Evolutionary conservation across 192 early-diverging fungal genomes (phyloP), one percentile per base, ranked within the genome.

Genomic region (Podila epicladia): DNA sequence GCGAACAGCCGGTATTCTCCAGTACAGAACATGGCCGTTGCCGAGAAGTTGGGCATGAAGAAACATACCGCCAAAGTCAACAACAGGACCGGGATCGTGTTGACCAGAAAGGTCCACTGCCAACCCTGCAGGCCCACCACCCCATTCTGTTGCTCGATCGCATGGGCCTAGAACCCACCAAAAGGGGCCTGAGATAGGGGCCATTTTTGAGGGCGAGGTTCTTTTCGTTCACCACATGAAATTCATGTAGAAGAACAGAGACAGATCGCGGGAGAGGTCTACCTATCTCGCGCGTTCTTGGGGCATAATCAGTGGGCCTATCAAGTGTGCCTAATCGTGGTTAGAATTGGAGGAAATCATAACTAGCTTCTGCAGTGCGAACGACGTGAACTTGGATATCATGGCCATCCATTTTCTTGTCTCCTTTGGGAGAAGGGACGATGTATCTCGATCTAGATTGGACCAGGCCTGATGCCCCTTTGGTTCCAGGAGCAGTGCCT

Each of bases 161-260:
- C 86, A 75, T 88, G 91, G 29, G 89, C 88, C 61, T 91, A 61
- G 17, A 93, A 75, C 31, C 90, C 91, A 22, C 89, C 90, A 64
- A 92, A 87, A 11, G 86, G 86, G 83, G 32, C 85, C 85, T 17
- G 88, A 86, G n/a, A 91, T 67, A 1, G 84, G 85, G 26, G 9
- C 83, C 86, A 19, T 87, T 68, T 24, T 89, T 74, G 29, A 83
- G 69, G 19, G 87, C 83, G 32, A 86, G 85, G 59, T 92, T 87
- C 22, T 61, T 57, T 87, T 74, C 28, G 71, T 82, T 53, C 89
- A 91, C 79, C 83, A 92, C 0, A 87, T 59, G 0, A 85, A 83
- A 29, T 2, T 29, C 19, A 89, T 71, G 33, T 41, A 41, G 29
- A n/a, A n/a, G n/a, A n/a, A n/a, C n/a, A n/a, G n/a, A n/a, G n/a